These are phyloP conservation scores for Amanita pallidorosea DNA, from an alignment of 768 basidiomycete species.

Conservation along the genomic window DNA sequence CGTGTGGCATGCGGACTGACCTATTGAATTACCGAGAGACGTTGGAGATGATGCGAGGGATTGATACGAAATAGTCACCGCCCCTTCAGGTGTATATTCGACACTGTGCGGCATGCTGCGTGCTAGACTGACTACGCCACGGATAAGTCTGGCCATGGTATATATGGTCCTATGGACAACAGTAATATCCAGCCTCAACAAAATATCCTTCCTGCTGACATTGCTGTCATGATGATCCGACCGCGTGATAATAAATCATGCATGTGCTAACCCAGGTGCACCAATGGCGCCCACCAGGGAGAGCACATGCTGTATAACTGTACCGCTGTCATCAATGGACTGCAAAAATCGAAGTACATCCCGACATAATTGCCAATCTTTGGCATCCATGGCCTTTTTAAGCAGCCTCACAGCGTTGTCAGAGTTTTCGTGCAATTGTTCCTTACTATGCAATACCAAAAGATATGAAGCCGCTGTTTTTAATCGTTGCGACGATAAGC, in stretches of 20 bases:
- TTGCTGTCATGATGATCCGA: not conserved
- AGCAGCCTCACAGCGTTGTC: slow-evolving; percentile 77
- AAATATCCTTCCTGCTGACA: not conserved
- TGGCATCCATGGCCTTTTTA: slow-evolving; percentile 58
- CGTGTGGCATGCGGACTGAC: slow-evolving; percentile 20
- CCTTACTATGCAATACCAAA: slow-evolving; percentile 86
- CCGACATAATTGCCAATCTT: slow-evolving; percentile 86
- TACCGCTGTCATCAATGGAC: slow-evolving; percentile 83
- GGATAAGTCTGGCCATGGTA: slow-evolving; percentile 13
- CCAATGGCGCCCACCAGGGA: slow-evolving; percentile 21
- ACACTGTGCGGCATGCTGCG: slow-evolving; percentile 15
- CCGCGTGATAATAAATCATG: not conserved
- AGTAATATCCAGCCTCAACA: not conserved
- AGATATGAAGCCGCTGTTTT: slow-evolving; percentile 90
- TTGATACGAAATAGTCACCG: slow-evolving; percentile 53
- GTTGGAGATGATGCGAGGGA: slow-evolving; percentile 43
- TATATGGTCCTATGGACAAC: not conserved
- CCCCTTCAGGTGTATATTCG: slow-evolving; percentile 32
- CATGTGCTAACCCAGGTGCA: not conserved
- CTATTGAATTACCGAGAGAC: slow-evolving; percentile 49
- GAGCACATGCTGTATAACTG: slow-evolving; percentile 53
- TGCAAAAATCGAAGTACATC: slow-evolving; percentile 89
- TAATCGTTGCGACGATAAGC: slow-evolving; percentile 58
- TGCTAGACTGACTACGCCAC: slow-evolving; percentile 9
- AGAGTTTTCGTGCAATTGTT: slow-evolving; percentile 74